Base-by-base conservation (phyloP, 2,329 filamentous ascomycete genomes). In the Ophiostoma novo-ulmi region DNA sequence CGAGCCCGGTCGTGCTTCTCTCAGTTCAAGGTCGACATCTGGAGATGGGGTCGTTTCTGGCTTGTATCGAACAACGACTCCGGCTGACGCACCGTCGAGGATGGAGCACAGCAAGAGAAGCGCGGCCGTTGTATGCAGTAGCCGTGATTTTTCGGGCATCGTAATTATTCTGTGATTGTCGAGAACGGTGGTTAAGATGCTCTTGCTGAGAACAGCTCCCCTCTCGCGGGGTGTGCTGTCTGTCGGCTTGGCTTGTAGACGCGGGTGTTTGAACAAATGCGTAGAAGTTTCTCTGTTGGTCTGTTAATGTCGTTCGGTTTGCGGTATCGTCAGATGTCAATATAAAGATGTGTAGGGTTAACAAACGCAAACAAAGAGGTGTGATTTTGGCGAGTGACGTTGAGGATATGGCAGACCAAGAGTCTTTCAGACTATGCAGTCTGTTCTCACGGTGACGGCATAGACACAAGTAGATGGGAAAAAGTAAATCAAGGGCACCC, bases 381-480 rank as follows among this genome's bases (percentile, higher is more conserved):
- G n/a, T 26, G n/a, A 58, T 1, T 6, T 58, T 17, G 52, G 11
- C n/a, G 22, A 58, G n/a, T 35, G 6, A 3, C 22, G 22, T 63
- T 35, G 26, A 17, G 22, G 5, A 17, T 63, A 26, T 17, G 5
- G 58, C 11, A 31, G 26, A 35, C 13, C 58, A 48, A 48, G 44
- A 11, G 44, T 48, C 44, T 26, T 35, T 35, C 31, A 5, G 58
- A 63, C 58, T 63, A 35, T 63, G 58, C 58, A 31, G 58, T 35
- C 58, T 63, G 58, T 63, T 63, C 58, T 63, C 58, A 63, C 26
- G 58, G 58, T 63, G 58, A 63, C 58, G 58, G 58, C 58, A 17
- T 63, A 58, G 52, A 58, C 13, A 31, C 14, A 35, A 35, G 58
- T 63, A 35, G 26, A 63, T 20, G 8, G 22, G 22, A 58, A 26